Percentiles rank a stretch among this genome's conserved stretches.
phyloP scores from a whole-genome alignment of 176 grass and related monocot genomes.

The Oryza rufipogon region DNA sequence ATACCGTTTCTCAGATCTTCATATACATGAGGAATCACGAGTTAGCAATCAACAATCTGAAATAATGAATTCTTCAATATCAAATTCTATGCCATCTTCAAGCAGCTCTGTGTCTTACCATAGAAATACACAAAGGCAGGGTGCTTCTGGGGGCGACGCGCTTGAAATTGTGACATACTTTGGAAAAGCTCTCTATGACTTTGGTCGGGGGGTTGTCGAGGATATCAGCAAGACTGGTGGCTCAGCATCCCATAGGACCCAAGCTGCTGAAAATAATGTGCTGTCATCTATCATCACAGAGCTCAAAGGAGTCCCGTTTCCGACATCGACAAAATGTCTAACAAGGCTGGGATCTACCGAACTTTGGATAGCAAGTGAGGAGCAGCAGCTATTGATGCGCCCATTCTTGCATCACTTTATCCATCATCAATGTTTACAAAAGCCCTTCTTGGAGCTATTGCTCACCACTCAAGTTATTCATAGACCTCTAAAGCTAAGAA shows the following conservation, averaged over 20 bases:
- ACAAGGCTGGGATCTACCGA: slow-evolving; percentile 76
- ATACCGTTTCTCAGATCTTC: slow-evolving; percentile 56
- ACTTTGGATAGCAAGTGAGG: slow-evolving; percentile 88
- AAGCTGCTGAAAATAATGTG: slow-evolving; percentile 59
- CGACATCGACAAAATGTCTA: slow-evolving; percentile 69
- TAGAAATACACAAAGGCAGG: slow-evolving; percentile 44
- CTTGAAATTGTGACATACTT: slow-evolving; percentile 97
- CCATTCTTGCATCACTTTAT: slow-evolving; percentile 80
- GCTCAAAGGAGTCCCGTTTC: slow-evolving; percentile 88
- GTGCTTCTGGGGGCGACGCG: slow-evolving; percentile 82
- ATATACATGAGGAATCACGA: slow-evolving; percentile 45
- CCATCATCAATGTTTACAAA: slow-evolving; percentile 85
- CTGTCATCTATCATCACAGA: slow-evolving; percentile 73
- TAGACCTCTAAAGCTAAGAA: slow-evolving; percentile 68
- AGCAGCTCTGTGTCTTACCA: slow-evolving; percentile 43
- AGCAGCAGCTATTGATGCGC: slow-evolving; percentile 85
- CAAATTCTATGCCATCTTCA: slow-evolving; percentile 45
- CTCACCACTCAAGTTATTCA: slow-evolving; percentile 83
- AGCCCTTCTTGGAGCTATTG: slow-evolving; percentile 65
- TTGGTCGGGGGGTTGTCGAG: slow-evolving; percentile 90
- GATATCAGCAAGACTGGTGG: slow-evolving; percentile 77
- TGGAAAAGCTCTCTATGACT: slow-evolving; percentile 95
- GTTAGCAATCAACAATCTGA: slow-evolving; percentile 47
- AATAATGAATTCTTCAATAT: slow-evolving; percentile 28
- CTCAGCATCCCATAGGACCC: slow-evolving; percentile 51